Evolutionary conservation across 257 asterid species (phyloP), one percentile per base, ranked within the genome.

Genomic region (Nicotiana noctiflora): DNA sequence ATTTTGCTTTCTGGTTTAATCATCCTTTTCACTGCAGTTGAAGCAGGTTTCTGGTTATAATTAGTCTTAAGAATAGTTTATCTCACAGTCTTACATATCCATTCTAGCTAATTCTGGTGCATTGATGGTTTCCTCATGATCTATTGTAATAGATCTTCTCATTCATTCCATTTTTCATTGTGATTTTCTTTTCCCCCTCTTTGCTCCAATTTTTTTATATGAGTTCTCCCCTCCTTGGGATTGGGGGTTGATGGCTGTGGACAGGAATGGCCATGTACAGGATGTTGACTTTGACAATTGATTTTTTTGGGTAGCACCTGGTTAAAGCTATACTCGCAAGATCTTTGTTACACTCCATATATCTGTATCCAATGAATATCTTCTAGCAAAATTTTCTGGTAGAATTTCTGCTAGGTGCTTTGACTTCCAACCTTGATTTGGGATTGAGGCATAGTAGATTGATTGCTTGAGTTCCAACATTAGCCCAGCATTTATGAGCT

Each of bases 391-490:
- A 44, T 46, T 44, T 70, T 23, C 8, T 12, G 21, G 37, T 23
- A 8, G 77, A 44, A 55, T 51, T 46, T 72, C 18, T 72, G 7
- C 78, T 21, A 4, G 7, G 40, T 46, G 59, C 78, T 46, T 67
- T 68, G n/a, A 40, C 9, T 72, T 72, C 77, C 21, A 5, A 72
- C 60, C 15, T 11, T 72, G 40, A 49, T 23, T 19, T 17, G 40
- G 78, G 40, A 46, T 72, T 72, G 78, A 72, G 40, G 59, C 23
- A 13, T 72, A 46, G 60, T 44, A 21, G 37, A 68, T 19, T 68
- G 34, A 72, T 21, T 77, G 37, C 70, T 77, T 25, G 56, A 59
- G 40, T 60, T 77, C 81, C 32, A 31, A 77, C 55, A 70, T 34
- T 77, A 34, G 21, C 21, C 23, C 37, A n/a, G 14, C 68, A 40